These are phyloP conservation scores for Sporothrix luriei DNA, from an alignment of 2,329 filamentous ascomycete genomes.

Conservation along the genomic window DNA sequence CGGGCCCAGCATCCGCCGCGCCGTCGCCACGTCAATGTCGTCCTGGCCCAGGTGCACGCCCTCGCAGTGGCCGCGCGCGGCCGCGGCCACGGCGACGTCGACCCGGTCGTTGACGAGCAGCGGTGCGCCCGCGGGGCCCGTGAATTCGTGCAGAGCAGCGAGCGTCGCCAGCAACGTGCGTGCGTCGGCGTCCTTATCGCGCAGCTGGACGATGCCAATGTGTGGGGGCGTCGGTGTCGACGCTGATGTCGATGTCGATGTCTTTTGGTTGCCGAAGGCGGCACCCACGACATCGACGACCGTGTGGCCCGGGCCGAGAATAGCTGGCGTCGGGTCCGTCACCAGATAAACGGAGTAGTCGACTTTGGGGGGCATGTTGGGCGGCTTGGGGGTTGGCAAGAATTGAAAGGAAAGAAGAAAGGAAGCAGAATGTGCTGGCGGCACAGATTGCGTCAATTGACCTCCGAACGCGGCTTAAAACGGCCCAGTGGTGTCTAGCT, in stretches of 20 bases:
- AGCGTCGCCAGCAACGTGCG: conserved; percentile 70
- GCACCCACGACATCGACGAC: conserved; percentile 73
- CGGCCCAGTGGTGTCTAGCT: conserved; percentile 21
- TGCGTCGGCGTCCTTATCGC: conserved; percentile 83
- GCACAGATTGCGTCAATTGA: conserved; percentile 21
- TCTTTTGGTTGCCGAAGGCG: conserved; percentile 72
- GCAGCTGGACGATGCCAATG: conserved; percentile 72
- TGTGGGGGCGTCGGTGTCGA: not conserved
- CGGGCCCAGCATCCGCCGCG: conserved; percentile 71
- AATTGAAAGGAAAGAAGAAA: not conserved
- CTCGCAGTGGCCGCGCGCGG: conserved; percentile 82
- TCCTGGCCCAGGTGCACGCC: conserved; percentile 95
- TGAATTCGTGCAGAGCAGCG: conserved; percentile 70
- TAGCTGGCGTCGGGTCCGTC: conserved; percentile 85
- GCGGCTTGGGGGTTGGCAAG: not conserved
- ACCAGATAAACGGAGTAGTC: conserved; percentile 89
- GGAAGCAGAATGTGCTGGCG: not conserved
- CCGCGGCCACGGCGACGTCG: conserved; percentile 82
- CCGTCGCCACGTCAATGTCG: conserved; percentile 67
- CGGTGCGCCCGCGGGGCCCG: conserved; percentile 55
- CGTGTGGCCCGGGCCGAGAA: conserved; percentile 68
- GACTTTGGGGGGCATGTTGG: conserved; percentile 42
- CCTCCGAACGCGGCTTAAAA: conserved; percentile 29
- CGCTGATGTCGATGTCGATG: not conserved
- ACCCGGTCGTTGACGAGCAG: conserved; percentile 92